Conservation (phyloP, 306 rosid genomes). For the Pyrus communis region DNA sequence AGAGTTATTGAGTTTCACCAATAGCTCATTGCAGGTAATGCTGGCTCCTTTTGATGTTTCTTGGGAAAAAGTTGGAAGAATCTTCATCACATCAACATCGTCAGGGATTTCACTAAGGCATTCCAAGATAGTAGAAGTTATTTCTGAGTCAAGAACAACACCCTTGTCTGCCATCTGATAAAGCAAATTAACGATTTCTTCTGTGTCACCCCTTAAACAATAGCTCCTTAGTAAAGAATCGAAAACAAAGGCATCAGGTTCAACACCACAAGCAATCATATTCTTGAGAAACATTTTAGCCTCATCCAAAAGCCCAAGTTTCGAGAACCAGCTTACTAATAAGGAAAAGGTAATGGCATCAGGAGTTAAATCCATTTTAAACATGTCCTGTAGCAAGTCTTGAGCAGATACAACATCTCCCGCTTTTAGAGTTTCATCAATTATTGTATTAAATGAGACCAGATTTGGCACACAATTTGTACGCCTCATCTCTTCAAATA, state of each 20-base stretch:
- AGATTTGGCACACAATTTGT: conserved; percentile 39
- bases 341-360: conserved; percentile 53
- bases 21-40: conserved; percentile 40
- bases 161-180: conserved; percentile 58
- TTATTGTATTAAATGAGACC: conserved; percentile 55
- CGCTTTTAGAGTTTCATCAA: conserved; percentile 56
- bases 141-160: conserved; percentile 49
- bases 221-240: conserved; percentile 72
- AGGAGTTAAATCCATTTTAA: conserved; percentile 42
- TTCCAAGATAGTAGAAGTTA: conserved; percentile 50
- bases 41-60: conserved; percentile 31
- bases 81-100: conserved; percentile 37
- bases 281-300: conserved; percentile 50
- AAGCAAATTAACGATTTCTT: conserved; percentile 50
- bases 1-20: conserved; percentile 39
- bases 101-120: conserved; percentile 47
- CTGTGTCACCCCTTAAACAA: conserved; percentile 36
- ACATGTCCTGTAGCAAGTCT: conserved; percentile 51
- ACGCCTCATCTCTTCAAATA: conserved; percentile 58
- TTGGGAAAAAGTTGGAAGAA: conserved; percentile 52
- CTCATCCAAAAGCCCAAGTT: conserved; percentile 53
- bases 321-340: conserved; percentile 49
- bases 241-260: conserved; percentile 45
- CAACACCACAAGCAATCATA: conserved; percentile 51
- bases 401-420: conserved; percentile 55